These are phyloP conservation scores for Cystobasidium sp. DNA, from an alignment of 1,284 basidiomycete species.

Conservation along the genomic window DNA sequence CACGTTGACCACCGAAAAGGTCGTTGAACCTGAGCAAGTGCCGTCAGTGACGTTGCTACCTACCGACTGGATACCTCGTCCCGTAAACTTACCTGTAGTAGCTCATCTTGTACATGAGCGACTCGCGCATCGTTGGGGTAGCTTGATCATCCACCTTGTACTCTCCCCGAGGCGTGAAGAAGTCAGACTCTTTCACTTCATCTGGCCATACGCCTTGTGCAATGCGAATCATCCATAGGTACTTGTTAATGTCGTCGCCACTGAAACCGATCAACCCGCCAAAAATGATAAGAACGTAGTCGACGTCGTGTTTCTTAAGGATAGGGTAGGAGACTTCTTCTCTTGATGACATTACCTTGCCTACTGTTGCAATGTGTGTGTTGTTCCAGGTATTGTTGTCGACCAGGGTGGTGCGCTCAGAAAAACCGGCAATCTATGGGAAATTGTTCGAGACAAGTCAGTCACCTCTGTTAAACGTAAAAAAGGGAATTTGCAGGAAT, in stretches of 20 bases:
- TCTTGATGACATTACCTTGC: slow-evolving; percentile 91
- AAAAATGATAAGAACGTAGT: slow-evolving; percentile 97
- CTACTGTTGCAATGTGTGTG: slow-evolving; percentile 88
- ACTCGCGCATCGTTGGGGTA: slow-evolving; percentile 87
- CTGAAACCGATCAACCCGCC: slow-evolving; percentile 95
- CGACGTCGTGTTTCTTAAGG: slow-evolving; percentile 94
- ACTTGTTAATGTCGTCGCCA: slow-evolving; percentile 99
- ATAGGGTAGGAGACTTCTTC: slow-evolving; percentile 98
- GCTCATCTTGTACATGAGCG: slow-evolving; percentile 85
- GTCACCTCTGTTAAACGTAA: neutral
- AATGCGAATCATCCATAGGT: slow-evolving; percentile 64
- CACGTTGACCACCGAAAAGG: slow-evolving; percentile 75
- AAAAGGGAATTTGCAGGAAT: slow-evolving; percentile 59
- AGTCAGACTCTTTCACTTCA: slow-evolving; percentile 91
- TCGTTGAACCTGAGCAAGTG: slow-evolving; percentile 70
- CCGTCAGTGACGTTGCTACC: neutral
- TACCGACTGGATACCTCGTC: neutral
- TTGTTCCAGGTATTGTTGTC: slow-evolving; percentile 99
- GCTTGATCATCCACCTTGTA: slow-evolving; percentile 91
- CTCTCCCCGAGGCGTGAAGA: slow-evolving; percentile 92
- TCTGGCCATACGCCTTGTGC: slow-evolving; percentile 85
- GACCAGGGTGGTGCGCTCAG: slow-evolving; percentile 92
- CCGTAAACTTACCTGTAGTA: slow-evolving; percentile 74
- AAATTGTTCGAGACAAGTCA: neutral
- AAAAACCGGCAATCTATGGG: slow-evolving; percentile 71